Evolutionary conservation across 768 basidiomycete species (phyloP).

Genomic region (Lentinus brumalis): DNA sequence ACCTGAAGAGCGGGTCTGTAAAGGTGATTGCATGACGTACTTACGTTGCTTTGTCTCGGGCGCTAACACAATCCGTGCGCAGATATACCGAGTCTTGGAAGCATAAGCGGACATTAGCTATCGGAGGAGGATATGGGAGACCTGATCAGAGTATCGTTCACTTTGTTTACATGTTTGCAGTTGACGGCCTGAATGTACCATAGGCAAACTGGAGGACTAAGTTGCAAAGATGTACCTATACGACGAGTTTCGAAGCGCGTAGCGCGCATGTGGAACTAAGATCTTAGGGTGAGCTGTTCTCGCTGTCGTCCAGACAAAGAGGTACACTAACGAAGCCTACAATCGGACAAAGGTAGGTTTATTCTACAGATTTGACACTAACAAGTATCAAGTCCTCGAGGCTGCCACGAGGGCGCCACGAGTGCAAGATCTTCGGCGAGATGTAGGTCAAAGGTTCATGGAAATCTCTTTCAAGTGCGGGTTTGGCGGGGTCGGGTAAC

Average conservation of each 20-base stretch:
- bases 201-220: background rate
- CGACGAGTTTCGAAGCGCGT: too few relatives aligned
- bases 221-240: background rate
- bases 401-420: too few relatives aligned
- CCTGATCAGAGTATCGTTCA: background rate
- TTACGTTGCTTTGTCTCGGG: background rate
- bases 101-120: conserved; percentile 28
- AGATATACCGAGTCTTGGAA: conserved; percentile 46
- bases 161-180: background rate
- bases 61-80: background rate
- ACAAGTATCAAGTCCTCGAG: too few relatives aligned
- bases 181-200: conserved; percentile 4
- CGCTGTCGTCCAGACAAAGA: too few relatives aligned
- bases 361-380: too few relatives aligned
- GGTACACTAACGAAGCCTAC: too few relatives aligned
- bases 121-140: conserved; percentile 4
- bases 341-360: too few relatives aligned
- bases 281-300: too few relatives aligned
- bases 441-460: background rate
- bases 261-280: too few relatives aligned
- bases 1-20: conserved; percentile 81
- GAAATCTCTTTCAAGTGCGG: background rate
- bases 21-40: conserved; percentile 52
- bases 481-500: too few relatives aligned
- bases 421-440: background rate